Evolutionary conservation across 2,329 filamentous ascomycete species (phyloP).

Genomic region (Aspergillus jensenii): DNA sequence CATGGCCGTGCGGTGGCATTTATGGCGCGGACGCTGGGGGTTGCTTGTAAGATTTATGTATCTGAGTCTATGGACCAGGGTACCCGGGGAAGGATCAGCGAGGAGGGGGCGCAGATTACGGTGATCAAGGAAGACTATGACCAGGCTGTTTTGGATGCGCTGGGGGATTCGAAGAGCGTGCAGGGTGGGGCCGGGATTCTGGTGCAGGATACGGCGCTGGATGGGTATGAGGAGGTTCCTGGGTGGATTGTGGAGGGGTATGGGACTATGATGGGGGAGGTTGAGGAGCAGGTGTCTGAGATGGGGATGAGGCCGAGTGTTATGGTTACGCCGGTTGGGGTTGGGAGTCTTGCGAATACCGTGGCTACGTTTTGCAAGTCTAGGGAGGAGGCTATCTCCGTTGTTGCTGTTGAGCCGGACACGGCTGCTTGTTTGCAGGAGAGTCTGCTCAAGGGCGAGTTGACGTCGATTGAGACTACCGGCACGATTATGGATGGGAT

Average conservation of each 20-base stretch:
- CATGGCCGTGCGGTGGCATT: constrained; percentile 71
- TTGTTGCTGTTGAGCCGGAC: constrained; percentile 71
- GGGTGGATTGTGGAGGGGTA: constrained; percentile 78
- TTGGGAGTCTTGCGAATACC: constrained; percentile 71
- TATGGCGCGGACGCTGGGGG: constrained; percentile 62
- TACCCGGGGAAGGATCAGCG: constrained; percentile 56
- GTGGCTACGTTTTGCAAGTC: constrained; percentile 66
- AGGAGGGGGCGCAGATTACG: constrained; percentile 63
- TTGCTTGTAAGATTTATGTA: constrained; percentile 62
- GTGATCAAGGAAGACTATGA: constrained; percentile 64
- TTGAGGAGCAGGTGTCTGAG: constrained; percentile 59
- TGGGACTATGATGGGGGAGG: constrained; percentile 68
- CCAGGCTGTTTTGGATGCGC: constrained; percentile 54
- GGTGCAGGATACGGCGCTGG: constrained; percentile 68
- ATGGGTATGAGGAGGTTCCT: constrained; percentile 66
- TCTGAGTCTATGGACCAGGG: constrained; percentile 56
- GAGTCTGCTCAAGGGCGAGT: constrained; percentile 49
- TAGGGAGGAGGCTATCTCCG: constrained; percentile 29
- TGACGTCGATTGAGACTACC: constrained; percentile 53
- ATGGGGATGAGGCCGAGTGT: constrained; percentile 45
- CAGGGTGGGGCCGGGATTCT: constrained; percentile 48
- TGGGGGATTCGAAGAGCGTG: constrained; percentile 35
- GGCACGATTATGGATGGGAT: constrained; percentile 73
- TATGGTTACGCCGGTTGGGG: constrained; percentile 67
- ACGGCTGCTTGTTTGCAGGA: constrained; percentile 56